Evolutionary conservation across 2,329 filamentous ascomycete genomes (phyloP), one percentile per base, ranked within the genome.

Genomic region (Epichloe elymi): DNA sequence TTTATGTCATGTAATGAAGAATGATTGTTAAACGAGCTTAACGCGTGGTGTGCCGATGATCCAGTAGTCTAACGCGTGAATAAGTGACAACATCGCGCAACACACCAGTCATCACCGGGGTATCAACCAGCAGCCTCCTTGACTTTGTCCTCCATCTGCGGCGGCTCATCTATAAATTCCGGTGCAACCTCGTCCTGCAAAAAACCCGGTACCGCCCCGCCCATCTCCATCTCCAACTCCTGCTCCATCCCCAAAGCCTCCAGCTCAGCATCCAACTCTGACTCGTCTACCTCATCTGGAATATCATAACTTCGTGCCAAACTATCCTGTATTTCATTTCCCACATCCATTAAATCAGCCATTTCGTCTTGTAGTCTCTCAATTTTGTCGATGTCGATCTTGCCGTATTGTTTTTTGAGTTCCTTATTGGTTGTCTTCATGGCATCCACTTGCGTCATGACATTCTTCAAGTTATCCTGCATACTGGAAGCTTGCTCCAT

Each of bases 401-500:
- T 96, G 60, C 91, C 91, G 65, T 97, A 97, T 74, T 97, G 91
- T 67, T 88, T 86, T 64, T 83, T 83, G 56, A 98, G 78, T 62
- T 88, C 85, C 72, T 95, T 95, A 62, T 93, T 95, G 23, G 91
- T 96, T 2, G 86, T 89, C 78, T 96, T 94, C 80, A 98, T 91
- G 11, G 91, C 90, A 66, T 97, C 91, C 43, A 97, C 90, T 30
- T 93, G 96, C 17, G 89, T 94, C 90, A 96, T 96, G 56, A 93
- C 91, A 68, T 97, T 97, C 68, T 94, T 93, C 49, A 98, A 79
- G 65, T 97, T 97, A 71, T 97, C 91, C 72, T 95, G 89, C 91
- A 97, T 96, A 78, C 90, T 94, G 65, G 86, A 86, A 3, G 91
- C 90, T 70, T 96, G 90, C 72, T 97, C 90, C 90, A 98, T 96